Evolutionary conservation across 495 filamentous ascomycete species (phyloP), one percentile per base, ranked within the genome.

Genomic region (Neurospora sp.): DNA sequence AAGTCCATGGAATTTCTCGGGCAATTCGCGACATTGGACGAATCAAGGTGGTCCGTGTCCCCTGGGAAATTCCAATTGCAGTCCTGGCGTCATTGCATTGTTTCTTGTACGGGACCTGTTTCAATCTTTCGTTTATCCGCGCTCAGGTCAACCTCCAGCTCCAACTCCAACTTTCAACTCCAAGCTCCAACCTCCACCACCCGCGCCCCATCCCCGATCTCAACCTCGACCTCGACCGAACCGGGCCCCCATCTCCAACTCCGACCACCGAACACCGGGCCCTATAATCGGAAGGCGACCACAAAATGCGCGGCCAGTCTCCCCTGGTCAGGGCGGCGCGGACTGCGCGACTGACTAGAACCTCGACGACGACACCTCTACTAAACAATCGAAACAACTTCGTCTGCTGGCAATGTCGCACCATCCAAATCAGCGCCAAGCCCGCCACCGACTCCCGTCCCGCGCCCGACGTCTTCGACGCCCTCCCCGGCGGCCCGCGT

Each of bases 341-440:
- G 10, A 69, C 72, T 5, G 59, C 77, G 41, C 71, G 76, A 46
- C n/a, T 73, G 7, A 39, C 71, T 27, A 20, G 37, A 9, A 41
- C 14, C 54, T 62, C 70, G 10, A 35, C 72, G 16, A 72, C 69
- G 16, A 72, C 69, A 37, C 75, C 46, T 31, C n/a, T 27, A n/a
- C 54, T 31, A 8, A 62, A 27, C 54, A 0, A 12, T 73, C 0
- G 20, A 54, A 6, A 2, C 20, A 66, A 62, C 69, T 83, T 82
- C 71, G 78, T 85, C 10, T 86, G 85, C 77, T 76, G 78, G 42
- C 85, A 85, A 80, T 86, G 85, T 79, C 77, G 86, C 75, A 79
- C 83, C 54, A 86, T 89, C 71, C 87, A 88, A 69, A 85, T 89
- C 80, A 86, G 84, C 77, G 82, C 86, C 71, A 80, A 83, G 70